Percentiles rank a stretch among this genome's conserved stretches.
Evolutionary conservation across 208 protist species (phyloP).

Genomic region (Leishmania aethiopica): DNA sequence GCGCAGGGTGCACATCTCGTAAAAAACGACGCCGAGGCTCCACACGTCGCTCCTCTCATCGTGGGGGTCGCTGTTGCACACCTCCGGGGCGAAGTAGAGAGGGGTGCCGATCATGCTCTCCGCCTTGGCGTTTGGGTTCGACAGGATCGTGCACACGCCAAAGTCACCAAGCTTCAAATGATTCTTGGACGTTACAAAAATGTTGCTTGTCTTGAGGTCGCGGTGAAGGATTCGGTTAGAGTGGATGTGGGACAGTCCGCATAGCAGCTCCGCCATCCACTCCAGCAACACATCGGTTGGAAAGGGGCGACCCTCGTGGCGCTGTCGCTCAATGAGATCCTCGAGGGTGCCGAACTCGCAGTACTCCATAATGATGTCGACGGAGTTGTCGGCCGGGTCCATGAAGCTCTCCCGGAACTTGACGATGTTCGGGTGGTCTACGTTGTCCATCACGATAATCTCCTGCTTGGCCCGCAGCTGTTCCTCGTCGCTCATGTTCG

Average conservation of each 20-base stretch:
- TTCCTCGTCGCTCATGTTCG: slow-evolving; percentile 74
- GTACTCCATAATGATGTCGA: slow-evolving; percentile 93
- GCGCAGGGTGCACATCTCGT: slow-evolving; percentile 94
- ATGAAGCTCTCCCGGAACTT: slow-evolving; percentile 89
- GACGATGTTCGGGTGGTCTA: slow-evolving; percentile 91
- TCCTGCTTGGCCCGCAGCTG: slow-evolving; percentile 76
- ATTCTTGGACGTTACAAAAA: slow-evolving; percentile 90
- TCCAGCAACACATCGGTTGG: slow-evolving; percentile 76
- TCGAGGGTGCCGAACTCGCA: slow-evolving; percentile 86
- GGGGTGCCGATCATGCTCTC: slow-evolving; percentile 90
- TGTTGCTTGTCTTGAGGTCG: slow-evolving; percentile 94
- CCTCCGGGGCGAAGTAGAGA: slow-evolving; percentile 92
- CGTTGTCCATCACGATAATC: slow-evolving; percentile 88
- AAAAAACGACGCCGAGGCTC: slow-evolving; percentile 95
- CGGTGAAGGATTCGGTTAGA: slow-evolving; percentile 87
- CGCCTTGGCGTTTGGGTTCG: slow-evolving; percentile 60
- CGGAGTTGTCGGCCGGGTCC: slow-evolving; percentile 43
- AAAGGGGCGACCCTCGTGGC: slow-evolving; percentile 63
- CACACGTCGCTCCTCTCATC: slow-evolving; percentile 94
- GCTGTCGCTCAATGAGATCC: slow-evolving; percentile 85
- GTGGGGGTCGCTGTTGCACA: slow-evolving; percentile 89
- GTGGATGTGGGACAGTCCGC: slow-evolving; percentile 89
- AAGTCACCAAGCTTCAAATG: slow-evolving; percentile 94
- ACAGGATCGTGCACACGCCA: slow-evolving; percentile 83
- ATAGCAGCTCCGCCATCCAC: slow-evolving; percentile 91